Percentiles rank a stretch among this genome's conserved stretches.
Conservation (phyloP, 176 grass and related monocot species). For the Zoysia japonica region DNA sequence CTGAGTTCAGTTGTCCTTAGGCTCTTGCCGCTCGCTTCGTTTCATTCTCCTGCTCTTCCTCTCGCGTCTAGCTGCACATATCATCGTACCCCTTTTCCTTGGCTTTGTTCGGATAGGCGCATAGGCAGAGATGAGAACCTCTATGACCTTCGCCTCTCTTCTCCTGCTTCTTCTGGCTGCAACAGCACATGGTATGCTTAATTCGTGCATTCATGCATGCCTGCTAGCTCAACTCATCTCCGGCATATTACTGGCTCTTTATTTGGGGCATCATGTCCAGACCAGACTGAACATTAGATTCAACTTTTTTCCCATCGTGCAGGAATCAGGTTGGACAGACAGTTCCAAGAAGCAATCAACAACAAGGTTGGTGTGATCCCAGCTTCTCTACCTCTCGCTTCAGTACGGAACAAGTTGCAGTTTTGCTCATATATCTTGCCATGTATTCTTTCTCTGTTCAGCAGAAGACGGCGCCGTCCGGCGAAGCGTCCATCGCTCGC, state of each 20-base stretch:
- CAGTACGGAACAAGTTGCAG: not conserved
- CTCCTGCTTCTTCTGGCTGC: slow-evolving; percentile 55
- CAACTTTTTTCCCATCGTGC: not conserved
- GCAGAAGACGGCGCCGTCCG: slow-evolving; percentile 15
- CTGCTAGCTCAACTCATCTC: not conserved
- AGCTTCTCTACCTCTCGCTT: not conserved
- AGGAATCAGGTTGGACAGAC: slow-evolving; percentile 72
- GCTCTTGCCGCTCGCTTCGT: slow-evolving; percentile 24
- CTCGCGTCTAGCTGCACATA: slow-evolving; percentile 15
- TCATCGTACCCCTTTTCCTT: slow-evolving; percentile 9
- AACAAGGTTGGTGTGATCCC: slow-evolving; percentile 28
- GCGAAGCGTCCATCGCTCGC: not conserved
- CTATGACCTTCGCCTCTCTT: slow-evolving; percentile 40
- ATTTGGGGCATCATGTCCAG: not conserved
- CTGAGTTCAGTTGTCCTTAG: slow-evolving; percentile 33
- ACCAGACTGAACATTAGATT: not conserved
- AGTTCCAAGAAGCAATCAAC: slow-evolving; percentile 25
- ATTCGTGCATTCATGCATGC: not conserved
- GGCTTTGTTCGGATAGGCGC: slow-evolving; percentile 18
- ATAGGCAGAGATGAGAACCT: slow-evolving; percentile 57
- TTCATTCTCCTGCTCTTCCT: slow-evolving; percentile 30
- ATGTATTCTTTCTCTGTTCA: not conserved
- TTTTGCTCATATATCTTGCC: slow-evolving; percentile 1
- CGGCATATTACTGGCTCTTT: not conserved
- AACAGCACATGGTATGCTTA: slow-evolving; percentile 61